These are phyloP conservation scores for Camellia lanceoleosa DNA, from an alignment of 148 eudicot genomes.

Conservation along the genomic window DNA sequence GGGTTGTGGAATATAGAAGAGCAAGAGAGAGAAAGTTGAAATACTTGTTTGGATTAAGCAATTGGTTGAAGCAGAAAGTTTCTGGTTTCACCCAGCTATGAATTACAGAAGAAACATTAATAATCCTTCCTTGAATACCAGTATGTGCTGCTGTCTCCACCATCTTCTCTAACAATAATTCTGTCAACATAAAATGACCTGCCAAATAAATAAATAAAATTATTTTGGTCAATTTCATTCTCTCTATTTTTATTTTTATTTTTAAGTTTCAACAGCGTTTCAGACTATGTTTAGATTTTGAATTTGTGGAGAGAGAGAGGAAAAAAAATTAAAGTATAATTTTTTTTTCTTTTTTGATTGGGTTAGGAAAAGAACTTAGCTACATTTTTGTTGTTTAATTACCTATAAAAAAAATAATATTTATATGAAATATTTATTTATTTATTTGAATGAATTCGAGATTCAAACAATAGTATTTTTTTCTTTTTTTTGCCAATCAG, in stretches of 20 bases:
- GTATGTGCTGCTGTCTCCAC: constrained; percentile 72
- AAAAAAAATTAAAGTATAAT: too few relatives aligned
- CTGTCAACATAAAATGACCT: constrained; percentile 91
- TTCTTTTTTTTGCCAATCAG: too few relatives aligned
- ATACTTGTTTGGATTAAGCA: constrained; percentile 63
- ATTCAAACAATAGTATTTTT: too few relatives aligned
- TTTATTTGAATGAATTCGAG: too few relatives aligned
- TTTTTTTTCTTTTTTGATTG: too few relatives aligned
- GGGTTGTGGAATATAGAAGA: not conserved
- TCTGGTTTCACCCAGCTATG: constrained; percentile 83
- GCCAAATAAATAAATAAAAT: constrained; percentile 13
- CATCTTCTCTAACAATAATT: constrained; percentile 80
- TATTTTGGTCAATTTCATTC: not conserved
- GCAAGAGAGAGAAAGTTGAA: not conserved
- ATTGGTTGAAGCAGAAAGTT: constrained; percentile 44
- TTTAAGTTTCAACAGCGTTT: not conserved
- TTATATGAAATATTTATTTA: too few relatives aligned
- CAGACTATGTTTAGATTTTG: too few relatives aligned
- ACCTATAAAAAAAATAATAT: too few relatives aligned
- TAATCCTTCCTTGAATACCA: constrained; percentile 75
- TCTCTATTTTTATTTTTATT: too few relatives aligned
- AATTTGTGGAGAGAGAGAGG: too few relatives aligned
- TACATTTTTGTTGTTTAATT: too few relatives aligned
- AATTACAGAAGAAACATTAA: constrained; percentile 78
- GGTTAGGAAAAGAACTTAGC: too few relatives aligned